Conservation (phyloP, 2,329 filamentous ascomycete genomes). For the Magnaporthiopsis incrustans region DNA sequence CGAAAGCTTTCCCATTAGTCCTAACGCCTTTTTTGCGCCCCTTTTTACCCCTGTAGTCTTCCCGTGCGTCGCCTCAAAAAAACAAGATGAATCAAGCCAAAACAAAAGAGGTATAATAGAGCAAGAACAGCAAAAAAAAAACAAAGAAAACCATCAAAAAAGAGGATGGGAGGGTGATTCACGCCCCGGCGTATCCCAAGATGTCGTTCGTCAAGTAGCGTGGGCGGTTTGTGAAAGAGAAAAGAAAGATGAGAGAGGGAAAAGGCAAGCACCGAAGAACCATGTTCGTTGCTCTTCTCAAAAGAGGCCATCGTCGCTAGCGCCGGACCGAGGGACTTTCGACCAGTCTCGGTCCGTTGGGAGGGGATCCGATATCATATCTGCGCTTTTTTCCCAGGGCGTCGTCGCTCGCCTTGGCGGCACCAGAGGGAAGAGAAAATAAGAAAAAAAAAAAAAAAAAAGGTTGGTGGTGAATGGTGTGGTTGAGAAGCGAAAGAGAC, state of each 20-base stretch:
- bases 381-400: not conserved
- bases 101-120: conserved; percentile 4
- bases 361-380: not conserved
- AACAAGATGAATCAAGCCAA: not conserved
- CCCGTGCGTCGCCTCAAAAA: not conserved
- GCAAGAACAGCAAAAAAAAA: not conserved
- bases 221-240: not conserved
- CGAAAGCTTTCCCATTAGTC: not conserved
- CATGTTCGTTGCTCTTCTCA: not conserved
- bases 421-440: not conserved
- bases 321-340: not conserved
- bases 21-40: not conserved
- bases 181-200: not conserved
- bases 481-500: not conserved
- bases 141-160: no score
- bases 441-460: not conserved
- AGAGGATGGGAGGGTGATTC: not conserved
- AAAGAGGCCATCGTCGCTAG: not conserved
- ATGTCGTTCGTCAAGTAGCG: conserved; percentile 1
- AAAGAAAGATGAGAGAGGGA: not conserved
- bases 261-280: not conserved
- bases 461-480: not conserved
- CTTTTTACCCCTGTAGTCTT: not conserved
- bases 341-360: not conserved
- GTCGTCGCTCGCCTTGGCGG: not conserved